Evolutionary conservation across 805 yeast genomes (phyloP), one percentile per base, ranked within the genome.

Genomic region (Grigorovia jiainica): DNA sequence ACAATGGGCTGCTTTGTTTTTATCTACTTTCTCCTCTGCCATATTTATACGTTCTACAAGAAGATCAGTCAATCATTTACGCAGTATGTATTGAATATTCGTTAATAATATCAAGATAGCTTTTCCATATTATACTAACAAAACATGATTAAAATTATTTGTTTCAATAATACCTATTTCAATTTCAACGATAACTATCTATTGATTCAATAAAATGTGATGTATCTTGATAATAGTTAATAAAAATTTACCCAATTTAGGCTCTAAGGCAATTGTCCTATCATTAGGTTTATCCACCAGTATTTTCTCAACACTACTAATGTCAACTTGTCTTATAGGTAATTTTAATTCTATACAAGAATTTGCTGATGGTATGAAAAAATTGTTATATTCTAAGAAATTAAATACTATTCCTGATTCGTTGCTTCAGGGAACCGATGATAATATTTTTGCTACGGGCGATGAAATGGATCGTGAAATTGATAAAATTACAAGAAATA

Each of bases 211-310:
- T 27, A 13, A 27, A n/a, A 6, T 13, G 11, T 27, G n/a, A 6
- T 7, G n/a, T 3, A 13, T 13, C 6, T 15, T 19, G 19, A n/a
- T 5, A 8, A 5, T 20, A 34, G 24, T 11, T 11, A 7, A 34
- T n/a, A 20, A 34, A 30, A 13, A 31, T 23, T 21, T 24, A 36
- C 32, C 21, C 35, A 21, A 27, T 13, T 27, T 87, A 58, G 95
- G 95, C 2, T 75, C 86, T 27, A 77, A 79, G 33, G 96, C 96
- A 0, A 86, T 89, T 3, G 76, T 81, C 0, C 80, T 84, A 33
- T 94, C 95, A 2, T 76, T 95, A 0, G 63, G 82, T 37, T 64
- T 89, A 15, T 84, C 95, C 2, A 71, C 79, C 0, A 73, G 87
- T 1, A 75, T 86, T 0, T 73, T 82, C 51, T 73, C 85, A 1